These are phyloP conservation scores for Puccinia hordei DNA, from an alignment of 1,284 basidiomycete species.

Conservation along the genomic window DNA sequence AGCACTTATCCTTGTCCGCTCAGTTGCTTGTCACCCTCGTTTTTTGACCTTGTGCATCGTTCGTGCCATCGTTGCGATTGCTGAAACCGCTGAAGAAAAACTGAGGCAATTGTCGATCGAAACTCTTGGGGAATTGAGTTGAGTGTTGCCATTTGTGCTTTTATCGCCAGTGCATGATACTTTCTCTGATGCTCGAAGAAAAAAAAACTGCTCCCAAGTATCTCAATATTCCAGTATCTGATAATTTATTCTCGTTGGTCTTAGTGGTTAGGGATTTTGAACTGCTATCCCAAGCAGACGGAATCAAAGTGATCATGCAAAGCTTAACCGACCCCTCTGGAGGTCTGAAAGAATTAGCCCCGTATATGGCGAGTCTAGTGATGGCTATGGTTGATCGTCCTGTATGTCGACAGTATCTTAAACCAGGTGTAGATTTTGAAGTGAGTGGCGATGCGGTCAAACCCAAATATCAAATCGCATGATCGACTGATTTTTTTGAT, in stretches of 20 bases:
- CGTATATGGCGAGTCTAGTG: conserved; percentile 80
- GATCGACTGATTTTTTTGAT: conserved; percentile 10
- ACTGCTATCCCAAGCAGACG: conserved; percentile 77
- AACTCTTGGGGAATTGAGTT: conserved; percentile 87
- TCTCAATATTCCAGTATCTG: not conserved
- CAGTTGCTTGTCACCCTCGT: conserved; percentile 65
- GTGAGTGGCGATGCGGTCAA: conserved; percentile 62
- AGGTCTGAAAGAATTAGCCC: conserved; percentile 68
- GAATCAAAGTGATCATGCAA: conserved; percentile 82
- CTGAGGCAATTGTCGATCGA: conserved; percentile 81
- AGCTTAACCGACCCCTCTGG: conserved; percentile 82
- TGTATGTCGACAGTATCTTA: conserved; percentile 74
- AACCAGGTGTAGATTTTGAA: conserved; percentile 85
- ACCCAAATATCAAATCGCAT: not conserved
- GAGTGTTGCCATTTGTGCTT: conserved; percentile 56
- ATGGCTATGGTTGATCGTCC: conserved; percentile 84
- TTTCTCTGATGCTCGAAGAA: not conserved
- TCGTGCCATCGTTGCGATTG: conserved; percentile 84
- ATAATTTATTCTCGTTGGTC: not conserved
- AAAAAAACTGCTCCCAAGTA: not conserved
- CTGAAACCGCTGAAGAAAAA: conserved; percentile 88
- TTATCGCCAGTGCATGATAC: conserved; percentile 8
- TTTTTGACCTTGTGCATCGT: conserved; percentile 68
- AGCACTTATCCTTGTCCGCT: conserved; percentile 86
- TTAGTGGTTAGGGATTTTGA: conserved; percentile 80